Evolutionary conservation across 345 rosid species (phyloP).

Genomic region (Erucastrum elatum): DNA sequence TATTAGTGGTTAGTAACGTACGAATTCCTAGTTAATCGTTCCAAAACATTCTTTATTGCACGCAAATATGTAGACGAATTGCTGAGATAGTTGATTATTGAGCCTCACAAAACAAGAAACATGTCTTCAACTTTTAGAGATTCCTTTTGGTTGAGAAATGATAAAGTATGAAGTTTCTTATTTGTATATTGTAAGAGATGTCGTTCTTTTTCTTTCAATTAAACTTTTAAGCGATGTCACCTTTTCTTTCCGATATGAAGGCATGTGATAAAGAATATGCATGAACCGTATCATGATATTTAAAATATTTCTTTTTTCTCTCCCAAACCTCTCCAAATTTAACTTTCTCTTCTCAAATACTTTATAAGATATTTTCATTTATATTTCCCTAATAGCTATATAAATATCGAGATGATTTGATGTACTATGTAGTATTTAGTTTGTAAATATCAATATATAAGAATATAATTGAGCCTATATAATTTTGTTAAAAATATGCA

Average conservation of each 20-base stretch:
- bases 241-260: conserved; percentile 2
- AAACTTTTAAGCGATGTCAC: neutral
- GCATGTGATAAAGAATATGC: conserved; percentile 5
- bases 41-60: neutral
- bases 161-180: conserved; percentile 1
- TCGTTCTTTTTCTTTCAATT: neutral
- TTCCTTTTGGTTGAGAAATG: conserved; percentile 1
- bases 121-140: neutral
- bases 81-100: neutral
- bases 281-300: conserved; percentile 2
- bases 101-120: conserved; percentile 12
- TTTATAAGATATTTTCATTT: neutral
- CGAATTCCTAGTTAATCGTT: neutral
- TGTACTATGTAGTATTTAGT: neutral
- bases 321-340: too few species aligned
- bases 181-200: neutral
- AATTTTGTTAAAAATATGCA: neutral
- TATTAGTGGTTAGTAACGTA: neutral
- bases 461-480: too few species aligned
- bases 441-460: neutral
- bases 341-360: neutral
- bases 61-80: neutral
- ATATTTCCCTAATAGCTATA: neutral
- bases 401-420: neutral
- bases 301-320: too few species aligned